These are phyloP conservation scores for Chrysosporium queenslandicum DNA, from an alignment of 2,329 filamentous ascomycete species.

Conservation along the genomic window DNA sequence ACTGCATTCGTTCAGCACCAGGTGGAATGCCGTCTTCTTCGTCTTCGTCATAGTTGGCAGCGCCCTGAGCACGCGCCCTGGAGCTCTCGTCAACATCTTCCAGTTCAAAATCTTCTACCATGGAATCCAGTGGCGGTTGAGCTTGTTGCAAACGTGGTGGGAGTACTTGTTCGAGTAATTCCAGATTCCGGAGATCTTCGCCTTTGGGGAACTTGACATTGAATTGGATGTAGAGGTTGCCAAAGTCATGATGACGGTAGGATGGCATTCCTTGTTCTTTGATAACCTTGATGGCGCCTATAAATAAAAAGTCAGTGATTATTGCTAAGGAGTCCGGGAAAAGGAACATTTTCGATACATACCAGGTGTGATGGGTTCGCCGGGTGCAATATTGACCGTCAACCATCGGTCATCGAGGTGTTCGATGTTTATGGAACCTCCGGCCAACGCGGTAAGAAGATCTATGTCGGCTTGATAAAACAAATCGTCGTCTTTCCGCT, in stretches of 20 bases:
- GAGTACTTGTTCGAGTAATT: slow-evolving; percentile 73
- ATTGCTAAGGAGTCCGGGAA: background rate
- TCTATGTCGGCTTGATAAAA: slow-evolving; percentile 95
- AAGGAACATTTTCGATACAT: slow-evolving; percentile 32
- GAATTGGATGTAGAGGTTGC: slow-evolving; percentile 96
- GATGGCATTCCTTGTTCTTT: slow-evolving; percentile 97
- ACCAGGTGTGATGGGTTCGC: slow-evolving; percentile 90
- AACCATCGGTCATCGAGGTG: slow-evolving; percentile 97
- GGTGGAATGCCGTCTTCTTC: slow-evolving; percentile 46
- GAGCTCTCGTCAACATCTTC: slow-evolving; percentile 70
- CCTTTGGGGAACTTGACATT: slow-evolving; percentile 91
- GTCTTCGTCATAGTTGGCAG: slow-evolving; percentile 60
- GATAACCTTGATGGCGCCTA: slow-evolving; percentile 85
- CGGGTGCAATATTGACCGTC: slow-evolving; percentile 81
- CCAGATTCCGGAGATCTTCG: slow-evolving; percentile 58
- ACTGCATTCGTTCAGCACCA: slow-evolving; percentile 43
- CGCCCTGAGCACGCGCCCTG: slow-evolving; percentile 58
- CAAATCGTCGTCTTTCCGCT: slow-evolving; percentile 89
- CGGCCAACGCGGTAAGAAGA: slow-evolving; percentile 84
- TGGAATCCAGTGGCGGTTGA: slow-evolving; percentile 66
- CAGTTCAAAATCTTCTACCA: slow-evolving; percentile 81
- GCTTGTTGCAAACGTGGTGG: slow-evolving; percentile 58
- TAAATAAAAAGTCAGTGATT: slow-evolving; percentile 9
- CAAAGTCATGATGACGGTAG: slow-evolving; percentile 83
- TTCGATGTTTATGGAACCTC: slow-evolving; percentile 84